These are phyloP conservation scores for Linnemannia elongata DNA, from an alignment of 192 early-diverging fungal genomes.

Conservation along the genomic window DNA sequence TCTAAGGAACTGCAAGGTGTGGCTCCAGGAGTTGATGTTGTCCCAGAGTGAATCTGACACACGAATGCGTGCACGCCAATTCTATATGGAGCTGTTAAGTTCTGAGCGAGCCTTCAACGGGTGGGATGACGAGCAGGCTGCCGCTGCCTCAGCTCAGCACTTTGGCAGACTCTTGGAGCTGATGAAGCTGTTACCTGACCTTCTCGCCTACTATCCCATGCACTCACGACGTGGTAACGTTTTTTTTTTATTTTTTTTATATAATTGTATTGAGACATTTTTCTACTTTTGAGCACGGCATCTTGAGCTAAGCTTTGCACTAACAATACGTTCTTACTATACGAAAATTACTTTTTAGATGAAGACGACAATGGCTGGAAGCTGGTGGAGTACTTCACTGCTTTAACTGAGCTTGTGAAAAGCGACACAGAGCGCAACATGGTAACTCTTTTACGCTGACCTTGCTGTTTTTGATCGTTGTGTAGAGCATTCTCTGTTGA, in stretches of 20 bases:
- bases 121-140: conserved; percentile 42
- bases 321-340: not conserved
- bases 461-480: not conserved
- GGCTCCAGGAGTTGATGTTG: conserved; percentile 44
- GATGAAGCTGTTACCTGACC: conserved; percentile 25
- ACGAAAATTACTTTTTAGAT: conserved; percentile 16
- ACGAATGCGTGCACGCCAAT: conserved; percentile 30
- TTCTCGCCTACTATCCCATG: conserved; percentile 18
- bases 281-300: not conserved
- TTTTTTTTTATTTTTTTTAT: too few relatives aligned
- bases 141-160: conserved; percentile 10
- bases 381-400: conserved; percentile 47
- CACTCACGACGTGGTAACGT: conserved; percentile 32
- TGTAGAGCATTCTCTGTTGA: not conserved
- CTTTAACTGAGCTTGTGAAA: conserved; percentile 30
- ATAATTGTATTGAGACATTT: not conserved
- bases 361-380: conserved; percentile 36
- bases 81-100: conserved; percentile 50
- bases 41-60: conserved; percentile 34
- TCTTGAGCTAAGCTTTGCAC: not conserved
- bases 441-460: conserved; percentile 16
- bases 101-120: conserved; percentile 54
- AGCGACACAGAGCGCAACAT: conserved; percentile 24
- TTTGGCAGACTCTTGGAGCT: conserved; percentile 31
- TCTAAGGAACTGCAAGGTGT: conserved; percentile 21